Percentiles rank a stretch among this genome's conserved stretches.
These are phyloP conservation scores for Jimgerdemannia flammicorona DNA, from an alignment of 192 early-diverging fungal species.

Conservation along the genomic window DNA sequence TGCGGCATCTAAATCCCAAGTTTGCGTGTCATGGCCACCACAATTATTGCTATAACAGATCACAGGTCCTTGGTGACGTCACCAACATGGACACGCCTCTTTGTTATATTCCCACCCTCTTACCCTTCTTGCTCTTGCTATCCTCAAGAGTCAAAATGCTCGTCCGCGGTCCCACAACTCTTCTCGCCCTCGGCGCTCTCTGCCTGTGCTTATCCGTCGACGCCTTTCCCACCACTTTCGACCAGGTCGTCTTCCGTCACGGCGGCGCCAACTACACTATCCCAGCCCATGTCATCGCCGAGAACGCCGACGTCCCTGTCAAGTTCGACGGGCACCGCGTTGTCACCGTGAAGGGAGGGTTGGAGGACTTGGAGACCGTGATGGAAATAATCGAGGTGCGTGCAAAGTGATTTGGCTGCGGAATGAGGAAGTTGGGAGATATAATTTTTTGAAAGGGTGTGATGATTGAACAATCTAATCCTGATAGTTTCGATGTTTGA, in stretches of 20 bases:
- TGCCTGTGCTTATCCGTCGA: background rate
- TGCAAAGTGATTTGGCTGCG: background rate
- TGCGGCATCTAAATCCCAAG: too few relatives aligned
- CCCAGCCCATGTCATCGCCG: background rate
- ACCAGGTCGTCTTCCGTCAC: background rate
- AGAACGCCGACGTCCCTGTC: background rate
- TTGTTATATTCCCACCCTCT: too few relatives aligned
- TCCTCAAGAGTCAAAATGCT: background rate
- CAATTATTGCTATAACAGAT: too few relatives aligned
- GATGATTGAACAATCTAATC: too few relatives aligned
- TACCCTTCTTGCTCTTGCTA: too few relatives aligned
- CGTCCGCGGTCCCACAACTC: background rate
- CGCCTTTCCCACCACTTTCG: background rate
- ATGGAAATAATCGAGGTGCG: background rate
- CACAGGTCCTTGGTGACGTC: too few relatives aligned
- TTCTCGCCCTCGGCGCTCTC: background rate
- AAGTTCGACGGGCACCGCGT: background rate
- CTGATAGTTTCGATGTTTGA: too few relatives aligned
- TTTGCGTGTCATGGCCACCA: too few relatives aligned
- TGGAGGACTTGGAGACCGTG: background rate
- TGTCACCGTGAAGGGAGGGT: background rate
- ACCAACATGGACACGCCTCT: too few relatives aligned
- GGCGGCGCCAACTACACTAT: background rate
- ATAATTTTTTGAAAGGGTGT: too few relatives aligned
- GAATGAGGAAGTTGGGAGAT: too few relatives aligned